phyloP scores from a whole-genome alignment of 2,329 filamentous ascomycete genomes.

The Tothia fuscella region DNA sequence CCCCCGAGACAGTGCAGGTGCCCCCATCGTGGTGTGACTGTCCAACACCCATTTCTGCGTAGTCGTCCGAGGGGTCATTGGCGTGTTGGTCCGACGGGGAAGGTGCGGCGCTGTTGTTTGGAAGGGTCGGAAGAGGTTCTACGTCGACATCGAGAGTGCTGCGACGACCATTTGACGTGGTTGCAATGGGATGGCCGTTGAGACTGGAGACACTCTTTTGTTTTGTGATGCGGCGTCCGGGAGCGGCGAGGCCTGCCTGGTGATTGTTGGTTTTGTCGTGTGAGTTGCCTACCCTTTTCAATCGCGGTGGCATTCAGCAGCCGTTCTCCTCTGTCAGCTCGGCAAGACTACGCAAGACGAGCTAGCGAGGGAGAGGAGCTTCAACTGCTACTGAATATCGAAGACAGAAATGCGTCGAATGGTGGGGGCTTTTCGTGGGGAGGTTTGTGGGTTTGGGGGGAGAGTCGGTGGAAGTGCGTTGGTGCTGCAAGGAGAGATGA shows the following conservation, averaged over 20 bases:
- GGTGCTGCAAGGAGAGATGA: no score
- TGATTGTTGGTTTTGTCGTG: conserved; percentile 48
- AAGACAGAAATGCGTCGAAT: no score
- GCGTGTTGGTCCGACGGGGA: conserved; percentile 1
- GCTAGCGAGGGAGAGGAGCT: conserved; percentile 19
- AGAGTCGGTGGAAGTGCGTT: no score
- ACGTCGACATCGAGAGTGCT: conserved; percentile 3
- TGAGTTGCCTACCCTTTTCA: conserved; percentile 26
- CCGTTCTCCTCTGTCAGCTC: conserved; percentile 24
- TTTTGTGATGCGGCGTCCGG: conserved; percentile 53
- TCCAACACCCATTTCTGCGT: conserved; percentile 13
- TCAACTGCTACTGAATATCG: no score
- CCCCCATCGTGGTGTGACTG: conserved; percentile 16
- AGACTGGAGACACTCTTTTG: conserved; percentile 35
- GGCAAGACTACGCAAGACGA: conserved; percentile 30
- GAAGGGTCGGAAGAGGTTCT: conserved; percentile 1
- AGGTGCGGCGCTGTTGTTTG: neutral
- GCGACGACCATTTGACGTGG: conserved; percentile 13
- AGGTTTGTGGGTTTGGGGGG: no score
- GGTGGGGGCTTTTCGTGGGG: no score
- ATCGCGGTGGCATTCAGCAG: conserved; percentile 36
- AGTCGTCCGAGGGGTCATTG: conserved; percentile 7
- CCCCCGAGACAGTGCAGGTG: conserved; percentile 30
- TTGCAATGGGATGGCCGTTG: conserved; percentile 31
- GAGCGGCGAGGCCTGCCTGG: conserved; percentile 77